Base-by-base conservation (phyloP, 2,329 filamentous ascomycete species). In the Microsporum audouinii region DNA sequence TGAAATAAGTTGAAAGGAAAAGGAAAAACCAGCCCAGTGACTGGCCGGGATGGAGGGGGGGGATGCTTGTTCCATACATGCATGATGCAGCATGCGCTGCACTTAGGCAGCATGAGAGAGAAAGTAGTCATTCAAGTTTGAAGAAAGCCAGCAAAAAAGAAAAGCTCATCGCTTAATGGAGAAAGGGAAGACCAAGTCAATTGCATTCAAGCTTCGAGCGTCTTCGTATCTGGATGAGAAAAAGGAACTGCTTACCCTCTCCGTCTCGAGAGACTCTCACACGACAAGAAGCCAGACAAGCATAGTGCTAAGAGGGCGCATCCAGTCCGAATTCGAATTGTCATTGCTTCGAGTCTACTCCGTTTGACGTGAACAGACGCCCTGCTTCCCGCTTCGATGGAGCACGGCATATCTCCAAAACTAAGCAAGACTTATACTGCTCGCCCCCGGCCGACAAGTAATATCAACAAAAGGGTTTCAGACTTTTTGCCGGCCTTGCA, bases 151-250 rank as follows among this genome's bases (percentile, higher is more conserved):
- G n/a, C 10, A 31, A 51, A 7, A 33, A 51, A 51, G 27, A 33
- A 29, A 36, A 36, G 34, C 5, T n/a, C 39, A 43, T 43, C 39
- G 39, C 39, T 17, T 43, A 17, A 53, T 12, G 29, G 33, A 12
- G 23, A 51, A 51, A 8, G 10, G 7, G 10, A 12, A n/a, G 8
- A 29, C 27, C 45, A 36, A 55, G 51, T 55, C 51, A 55, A 55
- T 55, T 55, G 51, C 51, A 55, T n/a, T 55, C 51, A 55, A 55
- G 51, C 51, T 55, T 55, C 51, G 31, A 12, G 14, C 12, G 5
- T 4, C 3, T 31, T 55, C 51, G 51, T 55, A 55, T 55, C 8
- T 3, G 7, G 4, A 14, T 5, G n/a, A 47, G n/a, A 3, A 8
- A 47, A 39, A 39, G 38, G 31, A 29, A 29, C 45, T 51, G 45